phyloP scores from a whole-genome alignment of 257 asterid species.

The Fraxinus americana region DNA sequence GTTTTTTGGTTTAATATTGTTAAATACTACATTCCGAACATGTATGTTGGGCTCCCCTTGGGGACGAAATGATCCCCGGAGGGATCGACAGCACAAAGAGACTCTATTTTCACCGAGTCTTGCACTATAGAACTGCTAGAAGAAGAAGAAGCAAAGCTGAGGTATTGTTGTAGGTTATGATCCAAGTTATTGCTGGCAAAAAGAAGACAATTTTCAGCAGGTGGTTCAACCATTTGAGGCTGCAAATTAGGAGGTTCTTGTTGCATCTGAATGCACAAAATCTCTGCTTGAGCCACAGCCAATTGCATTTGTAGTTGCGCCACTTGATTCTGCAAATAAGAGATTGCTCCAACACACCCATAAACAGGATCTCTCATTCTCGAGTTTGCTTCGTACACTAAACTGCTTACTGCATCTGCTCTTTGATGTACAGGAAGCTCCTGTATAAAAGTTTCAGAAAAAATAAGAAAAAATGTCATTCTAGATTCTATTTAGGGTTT shows the following conservation, averaged over 20 bases:
- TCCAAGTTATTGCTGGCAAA: constrained; percentile 39
- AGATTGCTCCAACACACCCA: constrained; percentile 89
- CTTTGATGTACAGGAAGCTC: constrained; percentile 80
- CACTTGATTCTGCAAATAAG: constrained; percentile 78
- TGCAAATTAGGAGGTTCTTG: constrained; percentile 37
- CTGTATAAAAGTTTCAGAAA: constrained; percentile 31
- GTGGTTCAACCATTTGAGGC: constrained; percentile 32
- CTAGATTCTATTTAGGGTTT: neutral
- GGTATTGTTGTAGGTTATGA: constrained; percentile 66
- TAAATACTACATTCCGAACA: constrained; percentile 19
- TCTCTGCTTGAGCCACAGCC: constrained; percentile 86
- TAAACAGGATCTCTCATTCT: constrained; percentile 85
- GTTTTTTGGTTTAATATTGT: neutral
- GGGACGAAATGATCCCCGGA: neutral
- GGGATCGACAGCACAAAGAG: constrained; percentile 59
- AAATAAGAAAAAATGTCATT: neutral
- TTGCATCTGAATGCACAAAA: constrained; percentile 85
- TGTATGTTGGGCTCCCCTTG: neutral
- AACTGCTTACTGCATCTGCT: constrained; percentile 82
- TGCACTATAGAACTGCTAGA: constrained; percentile 48
- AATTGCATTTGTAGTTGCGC: constrained; percentile 83
- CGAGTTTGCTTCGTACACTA: constrained; percentile 88
- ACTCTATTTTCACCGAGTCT: constrained; percentile 90
- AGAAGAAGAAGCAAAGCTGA: constrained; percentile 59
- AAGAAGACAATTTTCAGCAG: constrained; percentile 52